Evolutionary conservation across 2,329 filamentous ascomycete species (phyloP).

Genomic region (Tolypocladium album): DNA sequence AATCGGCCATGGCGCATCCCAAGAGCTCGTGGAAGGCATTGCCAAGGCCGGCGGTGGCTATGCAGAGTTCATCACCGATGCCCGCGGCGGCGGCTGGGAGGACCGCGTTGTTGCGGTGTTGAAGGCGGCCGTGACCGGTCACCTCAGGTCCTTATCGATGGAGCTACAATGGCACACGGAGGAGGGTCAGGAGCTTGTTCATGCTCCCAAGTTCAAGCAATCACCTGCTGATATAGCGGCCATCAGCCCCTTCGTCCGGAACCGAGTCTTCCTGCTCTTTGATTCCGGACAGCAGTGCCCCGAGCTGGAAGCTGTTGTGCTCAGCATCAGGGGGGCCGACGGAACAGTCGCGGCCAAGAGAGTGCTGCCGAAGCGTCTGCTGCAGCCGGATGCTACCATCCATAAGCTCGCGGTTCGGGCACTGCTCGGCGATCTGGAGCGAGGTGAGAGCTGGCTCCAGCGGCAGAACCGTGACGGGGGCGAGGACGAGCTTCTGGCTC

Average conservation of each 20-base stretch:
- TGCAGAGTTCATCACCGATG: constrained; percentile 15
- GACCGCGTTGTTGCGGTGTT: constrained; percentile 1
- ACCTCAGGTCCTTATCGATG: not conserved
- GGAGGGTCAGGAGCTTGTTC: not conserved
- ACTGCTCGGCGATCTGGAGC: constrained; percentile 1
- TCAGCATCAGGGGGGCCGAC: not conserved
- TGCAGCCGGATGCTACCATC: not conserved
- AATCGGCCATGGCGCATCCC: constrained; percentile 42
- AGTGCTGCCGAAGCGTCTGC: constrained; percentile 1
- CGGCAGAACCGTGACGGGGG: not conserved
- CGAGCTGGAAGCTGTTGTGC: not conserved
- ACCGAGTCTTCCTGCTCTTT: not conserved
- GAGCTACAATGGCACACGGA: not conserved
- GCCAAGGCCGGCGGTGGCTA: constrained; percentile 47
- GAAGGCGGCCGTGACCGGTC: not conserved
- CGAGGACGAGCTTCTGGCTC: not conserved
- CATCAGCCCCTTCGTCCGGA: constrained; percentile 1
- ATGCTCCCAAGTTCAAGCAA: not conserved
- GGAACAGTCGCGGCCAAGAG: not conserved
- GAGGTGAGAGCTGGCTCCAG: not conserved
- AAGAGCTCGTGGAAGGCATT: constrained; percentile 47
- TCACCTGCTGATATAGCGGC: not conserved
- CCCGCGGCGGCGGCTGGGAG: constrained; percentile 1
- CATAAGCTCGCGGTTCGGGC: constrained; percentile 2
- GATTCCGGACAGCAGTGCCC: not conserved